Base-by-base conservation (phyloP, 305 asterid species). In the Fraxinus floribunda region DNA sequence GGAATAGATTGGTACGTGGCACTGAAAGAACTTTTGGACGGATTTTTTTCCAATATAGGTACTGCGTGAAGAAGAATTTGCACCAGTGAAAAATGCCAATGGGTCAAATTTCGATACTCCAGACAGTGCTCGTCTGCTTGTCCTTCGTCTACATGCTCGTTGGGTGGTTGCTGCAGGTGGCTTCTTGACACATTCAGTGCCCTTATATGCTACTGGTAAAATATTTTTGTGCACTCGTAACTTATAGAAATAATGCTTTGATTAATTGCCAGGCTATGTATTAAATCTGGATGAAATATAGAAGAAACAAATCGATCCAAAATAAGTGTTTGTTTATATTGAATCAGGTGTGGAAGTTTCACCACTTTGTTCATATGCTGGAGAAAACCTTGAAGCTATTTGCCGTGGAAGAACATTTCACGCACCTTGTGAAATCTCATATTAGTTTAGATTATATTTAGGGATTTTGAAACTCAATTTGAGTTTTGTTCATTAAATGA, bases 81-180 rank as follows among this genome's bases (percentile, higher is more conserved):
- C 99, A 41, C 99, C 99, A 0, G 98, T 96, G 5, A 96, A 96
- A 85, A 96, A 94, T 86, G 95, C 94, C 62, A 93, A 93, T 30
- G 99, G 99, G 70, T 87, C 99, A 82, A 92, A 96, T 78, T 92
- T 84, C 80, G 99, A 96, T 88, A 93, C 99, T 62, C 99, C 98
- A 62, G 99, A 96, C 82, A 94, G 98, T 87, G 98, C 98, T 81
- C 89, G 92, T 55, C 86, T 95, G 84, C 93, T 96, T 16, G 91
- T 96, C 85, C 98, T 96, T 77, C 97, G 98, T 78, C 93, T 94
- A 84, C 98, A 96, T 4, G 78, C 99, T 72, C 97, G 98, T 78
- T 96, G 98, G 99, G 99, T 96, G 79, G 92, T 89, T 86, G 97
- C 98, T 49, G 98, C 99, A 5, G 98, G 99, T 75, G 99, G 99